Percentiles rank a stretch among this genome's conserved stretches.
These are phyloP conservation scores for Xylaria sp. DNA, from an alignment of 2,329 filamentous ascomycete species.

Conservation along the genomic window DNA sequence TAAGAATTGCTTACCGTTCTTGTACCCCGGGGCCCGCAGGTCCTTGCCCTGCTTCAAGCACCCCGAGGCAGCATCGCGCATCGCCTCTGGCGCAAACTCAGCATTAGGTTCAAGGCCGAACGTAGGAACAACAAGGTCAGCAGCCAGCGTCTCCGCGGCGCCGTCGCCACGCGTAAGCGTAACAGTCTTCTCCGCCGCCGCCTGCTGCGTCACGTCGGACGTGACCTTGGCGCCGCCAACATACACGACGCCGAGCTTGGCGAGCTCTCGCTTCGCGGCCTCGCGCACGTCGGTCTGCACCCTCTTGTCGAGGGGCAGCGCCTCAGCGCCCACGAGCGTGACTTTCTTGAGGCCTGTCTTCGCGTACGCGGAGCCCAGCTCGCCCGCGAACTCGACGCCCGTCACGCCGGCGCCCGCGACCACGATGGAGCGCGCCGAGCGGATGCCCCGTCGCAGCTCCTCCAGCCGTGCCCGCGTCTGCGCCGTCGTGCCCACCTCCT, in stretches of 20 bases:
- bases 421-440: slow-evolving; percentile 59
- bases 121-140: slow-evolving; percentile 60
- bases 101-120: slow-evolving; percentile 59
- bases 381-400: slow-evolving; percentile 62
- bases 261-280: slow-evolving; percentile 53
- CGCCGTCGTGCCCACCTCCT: slow-evolving; percentile 49
- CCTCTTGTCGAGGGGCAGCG: slow-evolving; percentile 52
- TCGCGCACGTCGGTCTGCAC: slow-evolving; percentile 53
- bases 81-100: slow-evolving; percentile 52
- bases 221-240: slow-evolving; percentile 54
- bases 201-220: not conserved
- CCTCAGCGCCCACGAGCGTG: slow-evolving; percentile 54
- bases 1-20: slow-evolving; percentile 43
- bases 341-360: slow-evolving; percentile 56
- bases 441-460: slow-evolving; percentile 52
- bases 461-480: slow-evolving; percentile 55
- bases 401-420: slow-evolving; percentile 63
- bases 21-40: slow-evolving; percentile 51
- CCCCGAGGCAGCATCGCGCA: slow-evolving; percentile 50
- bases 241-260: slow-evolving; percentile 56
- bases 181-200: slow-evolving; percentile 14
- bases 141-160: slow-evolving; percentile 51
- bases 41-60: slow-evolving; percentile 53
- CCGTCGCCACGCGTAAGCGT: slow-evolving; percentile 47
- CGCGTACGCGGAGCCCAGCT: slow-evolving; percentile 61